Percentiles rank a stretch among this genome's conserved stretches.
These are phyloP conservation scores for Porphyrellus sp. DNA, from an alignment of 1,284 basidiomycete species.

Conservation along the genomic window DNA sequence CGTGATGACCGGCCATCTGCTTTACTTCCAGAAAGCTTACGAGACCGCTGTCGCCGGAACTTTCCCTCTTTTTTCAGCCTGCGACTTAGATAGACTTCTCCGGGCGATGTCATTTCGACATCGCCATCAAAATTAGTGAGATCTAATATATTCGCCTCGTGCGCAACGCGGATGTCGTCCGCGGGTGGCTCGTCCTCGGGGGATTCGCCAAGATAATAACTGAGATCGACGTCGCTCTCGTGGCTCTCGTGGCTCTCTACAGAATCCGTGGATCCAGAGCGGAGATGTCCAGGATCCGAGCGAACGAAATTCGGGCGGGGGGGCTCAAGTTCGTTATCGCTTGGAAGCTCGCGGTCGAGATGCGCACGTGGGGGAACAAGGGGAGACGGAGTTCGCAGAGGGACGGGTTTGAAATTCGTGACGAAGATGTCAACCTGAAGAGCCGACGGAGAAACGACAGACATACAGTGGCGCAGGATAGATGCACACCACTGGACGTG, in stretches of 20 bases:
- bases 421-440: constrained; percentile 82
- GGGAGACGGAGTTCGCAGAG: constrained; percentile 3
- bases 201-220: constrained; percentile 43
- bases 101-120: constrained; percentile 60
- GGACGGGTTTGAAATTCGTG: constrained; percentile 47
- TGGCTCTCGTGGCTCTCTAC: constrained; percentile 34
- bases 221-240: constrained; percentile 45
- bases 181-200: constrained; percentile 31
- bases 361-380: not conserved
- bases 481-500: constrained; percentile 83
- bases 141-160: constrained; percentile 60
- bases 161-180: constrained; percentile 38
- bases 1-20: constrained; percentile 3
- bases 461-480: constrained; percentile 63
- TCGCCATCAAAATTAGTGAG: constrained; percentile 83
- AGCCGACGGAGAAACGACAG: constrained; percentile 54
- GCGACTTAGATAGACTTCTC: constrained; percentile 60
- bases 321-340: constrained; percentile 35
- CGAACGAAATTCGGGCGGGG: constrained; percentile 44
- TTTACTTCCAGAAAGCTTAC: constrained; percentile 34
- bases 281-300: constrained; percentile 6
- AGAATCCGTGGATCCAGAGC: constrained; percentile 30
- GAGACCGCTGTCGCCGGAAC: constrained; percentile 55
- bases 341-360: not conserved
- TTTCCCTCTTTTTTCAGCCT: constrained; percentile 68